Percentiles rank a stretch among this genome's conserved stretches.
Conservation (phyloP, 1,139 yeast genomes). For the Protomyces pachydermus region DNA sequence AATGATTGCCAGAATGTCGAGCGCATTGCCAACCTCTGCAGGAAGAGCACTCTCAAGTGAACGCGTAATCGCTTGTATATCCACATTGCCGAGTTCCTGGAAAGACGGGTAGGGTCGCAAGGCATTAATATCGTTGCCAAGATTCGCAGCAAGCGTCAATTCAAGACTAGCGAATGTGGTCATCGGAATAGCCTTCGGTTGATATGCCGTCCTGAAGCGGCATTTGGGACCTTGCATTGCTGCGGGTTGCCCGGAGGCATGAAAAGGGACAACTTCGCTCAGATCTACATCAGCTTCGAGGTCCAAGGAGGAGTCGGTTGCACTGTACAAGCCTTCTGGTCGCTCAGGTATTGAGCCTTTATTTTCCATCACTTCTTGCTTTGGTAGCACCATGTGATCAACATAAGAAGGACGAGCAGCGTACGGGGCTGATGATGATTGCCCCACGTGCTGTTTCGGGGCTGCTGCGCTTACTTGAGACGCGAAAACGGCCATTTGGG, state of each 20-base stretch:
- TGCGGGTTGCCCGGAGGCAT: neutral
- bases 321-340: no score
- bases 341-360: no score
- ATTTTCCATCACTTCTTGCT: no score
- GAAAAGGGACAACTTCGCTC: neutral
- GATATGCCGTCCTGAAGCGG: neutral
- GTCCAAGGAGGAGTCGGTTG: neutral
- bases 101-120: constrained; percentile 17
- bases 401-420: no score
- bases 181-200: neutral
- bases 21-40: constrained; percentile 18
- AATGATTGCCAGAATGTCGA: constrained; percentile 8
- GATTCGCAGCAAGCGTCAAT: neutral
- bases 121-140: neutral
- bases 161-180: constrained; percentile 11
- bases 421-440: no score
- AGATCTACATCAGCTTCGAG: neutral
- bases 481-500: neutral
- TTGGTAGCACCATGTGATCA: no score
- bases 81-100: constrained; percentile 18
- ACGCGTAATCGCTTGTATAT: constrained; percentile 13
- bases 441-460: no score
- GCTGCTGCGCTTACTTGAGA: neutral
- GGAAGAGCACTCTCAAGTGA: constrained; percentile 11
- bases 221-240: neutral